These are phyloP conservation scores for Paragyromitra xinjiangensis DNA, from an alignment of 495 filamentous ascomycete species.

Conservation along the genomic window DNA sequence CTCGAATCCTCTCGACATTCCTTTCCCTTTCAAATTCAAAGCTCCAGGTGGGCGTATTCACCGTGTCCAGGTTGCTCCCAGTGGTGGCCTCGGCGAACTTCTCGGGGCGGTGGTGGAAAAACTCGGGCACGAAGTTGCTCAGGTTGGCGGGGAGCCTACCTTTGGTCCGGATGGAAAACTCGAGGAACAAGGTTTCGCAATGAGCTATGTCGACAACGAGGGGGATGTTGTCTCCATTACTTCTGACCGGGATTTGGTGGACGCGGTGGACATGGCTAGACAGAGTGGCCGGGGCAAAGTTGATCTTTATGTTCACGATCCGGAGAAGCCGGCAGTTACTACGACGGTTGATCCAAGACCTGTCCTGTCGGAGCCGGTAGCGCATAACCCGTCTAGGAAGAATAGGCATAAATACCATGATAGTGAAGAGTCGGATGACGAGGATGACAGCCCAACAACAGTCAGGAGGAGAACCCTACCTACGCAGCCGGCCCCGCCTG, in stretches of 20 bases:
- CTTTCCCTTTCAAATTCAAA: slow-evolving; percentile 99
- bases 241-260: slow-evolving; percentile 88
- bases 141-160: slow-evolving; percentile 80
- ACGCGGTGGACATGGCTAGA: slow-evolving; percentile 85
- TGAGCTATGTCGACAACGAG: slow-evolving; percentile 97
- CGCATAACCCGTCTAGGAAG: slow-evolving; percentile 64
- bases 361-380: slow-evolving; percentile 60
- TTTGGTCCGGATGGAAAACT: slow-evolving; percentile 80
- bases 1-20: slow-evolving; percentile 69
- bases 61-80: slow-evolving; percentile 82
- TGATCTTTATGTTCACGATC: slow-evolving; percentile 96
- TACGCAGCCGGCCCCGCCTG: slow-evolving; percentile 36
- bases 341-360: slow-evolving; percentile 75
- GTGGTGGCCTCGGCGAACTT: slow-evolving; percentile 81
- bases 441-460: slow-evolving; percentile 64
- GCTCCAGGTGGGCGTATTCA: slow-evolving; percentile 95
- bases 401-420: slow-evolving; percentile 67
- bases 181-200: slow-evolving; percentile 81
- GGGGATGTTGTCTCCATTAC: slow-evolving; percentile 98
- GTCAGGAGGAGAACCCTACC: slow-evolving; percentile 58
- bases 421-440: slow-evolving; percentile 70
- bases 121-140: slow-evolving; percentile 84
- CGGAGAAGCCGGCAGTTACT: slow-evolving; percentile 78
- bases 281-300: slow-evolving; percentile 86
- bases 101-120: slow-evolving; percentile 82